A percentile compares a stretch with the other conserved stretches of the same genome.
phyloP scores from a whole-genome alignment of 768 basidiomycete species.

The Rubroboletus pulcherrimus region DNA sequence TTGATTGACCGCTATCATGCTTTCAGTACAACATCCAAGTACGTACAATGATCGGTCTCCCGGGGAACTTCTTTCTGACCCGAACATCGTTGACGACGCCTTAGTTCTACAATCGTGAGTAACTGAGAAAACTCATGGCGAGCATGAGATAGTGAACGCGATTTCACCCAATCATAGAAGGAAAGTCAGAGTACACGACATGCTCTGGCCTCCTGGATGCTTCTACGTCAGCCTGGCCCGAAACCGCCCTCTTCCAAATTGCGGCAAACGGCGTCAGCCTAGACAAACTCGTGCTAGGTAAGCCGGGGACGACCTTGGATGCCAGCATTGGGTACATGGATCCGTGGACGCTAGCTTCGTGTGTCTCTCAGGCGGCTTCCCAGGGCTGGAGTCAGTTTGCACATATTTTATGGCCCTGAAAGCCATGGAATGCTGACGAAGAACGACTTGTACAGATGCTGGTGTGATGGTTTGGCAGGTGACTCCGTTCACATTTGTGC shows the following conservation, averaged over 20 bases:
- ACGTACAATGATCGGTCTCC: not conserved
- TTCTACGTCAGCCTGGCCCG: conserved; percentile 40
- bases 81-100: not conserved
- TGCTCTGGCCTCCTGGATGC: conserved; percentile 37
- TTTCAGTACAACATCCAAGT: conserved; percentile 38
- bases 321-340: conserved; percentile 58
- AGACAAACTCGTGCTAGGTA: conserved; percentile 72
- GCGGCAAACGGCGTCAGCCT: conserved; percentile 50
- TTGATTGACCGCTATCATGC: not conserved
- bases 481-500: not conserved
- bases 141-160: not conserved
- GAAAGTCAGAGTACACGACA: conserved; percentile 35
- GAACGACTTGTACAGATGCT: conserved; percentile 21
- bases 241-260: conserved; percentile 47
- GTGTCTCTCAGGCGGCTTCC: conserved; percentile 56
- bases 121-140: not conserved
- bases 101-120: conserved; percentile 30
- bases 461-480: conserved; percentile 42
- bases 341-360: conserved; percentile 52
- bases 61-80: not conserved
- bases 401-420: not conserved
- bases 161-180: conserved; percentile 27
- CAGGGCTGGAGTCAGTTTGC: conserved; percentile 61
- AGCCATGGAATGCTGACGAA: not conserved
- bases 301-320: conserved; percentile 51